These are phyloP conservation scores for Circinella umbellata DNA, from an alignment of 371 early-diverging fungal genomes.

Conservation along the genomic window DNA sequence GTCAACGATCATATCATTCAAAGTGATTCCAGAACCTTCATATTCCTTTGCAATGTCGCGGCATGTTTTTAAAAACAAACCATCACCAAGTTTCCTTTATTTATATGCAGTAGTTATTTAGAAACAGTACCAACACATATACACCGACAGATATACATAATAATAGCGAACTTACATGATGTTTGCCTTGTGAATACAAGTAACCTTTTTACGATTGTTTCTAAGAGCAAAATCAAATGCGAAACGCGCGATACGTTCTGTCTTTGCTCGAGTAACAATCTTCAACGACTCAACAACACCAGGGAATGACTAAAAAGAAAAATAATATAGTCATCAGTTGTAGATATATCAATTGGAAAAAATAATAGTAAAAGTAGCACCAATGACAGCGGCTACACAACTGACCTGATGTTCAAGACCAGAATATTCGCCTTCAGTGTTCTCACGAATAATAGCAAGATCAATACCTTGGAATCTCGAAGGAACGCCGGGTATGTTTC, in stretches of 20 bases:
- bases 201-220: slow-evolving; percentile 96
- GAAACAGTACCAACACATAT: no score
- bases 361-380: background rate
- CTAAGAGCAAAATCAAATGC: slow-evolving; percentile 97
- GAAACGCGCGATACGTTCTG: slow-evolving; percentile 96
- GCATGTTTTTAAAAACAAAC: slow-evolving; percentile 94
- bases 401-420: slow-evolving; percentile 90
- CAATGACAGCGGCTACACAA: background rate
- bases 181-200: slow-evolving; percentile 99
- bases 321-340: no score
- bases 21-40: slow-evolving; percentile 81
- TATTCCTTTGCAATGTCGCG: slow-evolving; percentile 93
- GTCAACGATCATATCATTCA: slow-evolving; percentile 98
- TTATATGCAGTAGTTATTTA: no score
- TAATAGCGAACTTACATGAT: slow-evolving; percentile 77
- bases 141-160: background rate
- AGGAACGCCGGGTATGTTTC: slow-evolving; percentile 82
- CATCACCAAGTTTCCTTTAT: slow-evolving; percentile 92
- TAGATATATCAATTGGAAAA: background rate
- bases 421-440: slow-evolving; percentile 99
- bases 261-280: slow-evolving; percentile 92
- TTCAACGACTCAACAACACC: slow-evolving; percentile 98
- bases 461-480: slow-evolving; percentile 91
- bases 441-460: slow-evolving; percentile 97
- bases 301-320: slow-evolving; percentile 71